Evolutionary conservation across 805 yeast species (phyloP).

Genomic region (Starmerella khaoyaiensis): DNA sequence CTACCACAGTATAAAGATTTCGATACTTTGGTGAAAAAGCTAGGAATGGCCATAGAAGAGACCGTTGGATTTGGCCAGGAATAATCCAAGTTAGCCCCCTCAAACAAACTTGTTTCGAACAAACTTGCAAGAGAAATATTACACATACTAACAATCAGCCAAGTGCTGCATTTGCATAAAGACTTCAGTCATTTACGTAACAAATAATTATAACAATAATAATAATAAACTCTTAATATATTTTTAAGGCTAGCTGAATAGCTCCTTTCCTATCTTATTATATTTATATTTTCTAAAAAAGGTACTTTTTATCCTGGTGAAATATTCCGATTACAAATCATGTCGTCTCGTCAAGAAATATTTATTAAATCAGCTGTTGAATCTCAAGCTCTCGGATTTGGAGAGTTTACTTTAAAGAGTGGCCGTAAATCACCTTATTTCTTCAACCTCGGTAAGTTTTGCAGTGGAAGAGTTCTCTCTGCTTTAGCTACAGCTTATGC

Average conservation of each 20-base stretch:
- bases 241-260: no score
- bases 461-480: conserved; percentile 65
- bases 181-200: no score
- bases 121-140: no score
- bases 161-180: no score
- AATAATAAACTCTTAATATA: no score
- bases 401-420: conserved; percentile 76
- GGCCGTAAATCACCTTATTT: conserved; percentile 94
- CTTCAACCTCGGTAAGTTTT: conserved; percentile 84
- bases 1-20: conserved; percentile 84
- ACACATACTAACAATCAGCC: no score
- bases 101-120: no score
- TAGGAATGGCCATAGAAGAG: conserved; percentile 94
- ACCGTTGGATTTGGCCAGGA: conserved; percentile 99
- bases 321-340: not conserved
- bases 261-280: no score
- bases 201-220: no score
- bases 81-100: conserved; percentile 28
- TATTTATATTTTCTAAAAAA: no score
- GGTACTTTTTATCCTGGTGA: no score
- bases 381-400: conserved; percentile 73
- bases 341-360: conserved; percentile 23
- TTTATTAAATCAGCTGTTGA: conserved; percentile 75
- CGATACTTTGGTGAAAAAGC: conserved; percentile 74
- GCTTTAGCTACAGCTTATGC: conserved; percentile 83